Percentiles rank a stretch among this genome's conserved stretches.
phyloP scores from a whole-genome alignment of 148 eudicot species.

The Polygonum aviculare region DNA sequence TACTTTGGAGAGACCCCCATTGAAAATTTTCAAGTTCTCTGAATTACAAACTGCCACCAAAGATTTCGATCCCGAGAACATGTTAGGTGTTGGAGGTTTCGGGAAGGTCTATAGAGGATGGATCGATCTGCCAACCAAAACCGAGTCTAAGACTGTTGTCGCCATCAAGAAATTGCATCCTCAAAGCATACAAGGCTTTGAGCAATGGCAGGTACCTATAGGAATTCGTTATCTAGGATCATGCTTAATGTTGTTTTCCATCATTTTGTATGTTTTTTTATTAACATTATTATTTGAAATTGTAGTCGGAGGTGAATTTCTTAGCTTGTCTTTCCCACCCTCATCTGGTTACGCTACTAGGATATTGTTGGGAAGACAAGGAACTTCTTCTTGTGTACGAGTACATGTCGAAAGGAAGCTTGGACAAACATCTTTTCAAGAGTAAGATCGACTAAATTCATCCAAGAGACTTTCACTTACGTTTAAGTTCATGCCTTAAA shows the following conservation, averaged over 20 bases:
- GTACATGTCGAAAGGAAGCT: constrained; percentile 47
- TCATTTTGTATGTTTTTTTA: not conserved
- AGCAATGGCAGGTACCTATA: constrained; percentile 52
- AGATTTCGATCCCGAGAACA: constrained; percentile 41
- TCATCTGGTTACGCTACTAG: constrained; percentile 43
- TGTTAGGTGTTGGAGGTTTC: constrained; percentile 70
- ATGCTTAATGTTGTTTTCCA: not conserved
- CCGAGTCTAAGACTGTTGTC: constrained; percentile 41
- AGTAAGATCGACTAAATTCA: constrained; percentile 21
- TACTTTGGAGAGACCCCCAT: constrained; percentile 32
- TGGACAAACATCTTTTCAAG: constrained; percentile 50
- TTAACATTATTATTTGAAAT: not conserved
- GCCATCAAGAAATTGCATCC: constrained; percentile 68
- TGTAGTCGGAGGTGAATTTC: constrained; percentile 58
- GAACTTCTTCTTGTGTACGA: constrained; percentile 54
- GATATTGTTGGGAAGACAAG: constrained; percentile 49
- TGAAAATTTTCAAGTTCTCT: constrained; percentile 44
- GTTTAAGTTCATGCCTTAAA: not conserved
- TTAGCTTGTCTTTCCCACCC: constrained; percentile 51
- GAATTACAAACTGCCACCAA: constrained; percentile 53
- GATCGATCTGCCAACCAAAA: constrained; percentile 39
- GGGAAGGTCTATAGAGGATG: constrained; percentile 74
- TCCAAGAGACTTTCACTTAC: not conserved
- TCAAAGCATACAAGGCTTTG: constrained; percentile 63
- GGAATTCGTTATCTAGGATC: not conserved